Evolutionary conservation across 2,329 filamentous ascomycete species (phyloP).

Genomic region (Nemania sp.): DNA sequence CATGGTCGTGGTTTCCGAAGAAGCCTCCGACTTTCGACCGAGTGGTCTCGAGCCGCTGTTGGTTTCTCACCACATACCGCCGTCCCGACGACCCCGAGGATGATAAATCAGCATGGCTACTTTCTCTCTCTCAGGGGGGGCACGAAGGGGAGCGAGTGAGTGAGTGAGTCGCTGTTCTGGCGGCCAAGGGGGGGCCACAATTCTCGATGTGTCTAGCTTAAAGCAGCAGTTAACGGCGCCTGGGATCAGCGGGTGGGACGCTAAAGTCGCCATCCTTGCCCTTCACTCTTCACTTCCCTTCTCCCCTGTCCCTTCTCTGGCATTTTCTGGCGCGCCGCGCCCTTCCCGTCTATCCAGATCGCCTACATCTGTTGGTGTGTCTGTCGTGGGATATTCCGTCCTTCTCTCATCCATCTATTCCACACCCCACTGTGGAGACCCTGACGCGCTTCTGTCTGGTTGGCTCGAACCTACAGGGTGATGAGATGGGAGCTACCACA

Average conservation of each 20-base stretch:
- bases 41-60: slow-evolving; percentile 12
- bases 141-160: slow-evolving; percentile 15
- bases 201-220: slow-evolving; percentile 42
- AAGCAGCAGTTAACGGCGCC: slow-evolving; percentile 37
- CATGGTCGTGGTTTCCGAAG: slow-evolving; percentile 2
- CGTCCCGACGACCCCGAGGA: slow-evolving; percentile 25
- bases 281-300: slow-evolving; percentile 15
- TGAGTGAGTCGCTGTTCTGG: slow-evolving; percentile 5
- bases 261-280: slow-evolving; percentile 31
- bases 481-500: slow-evolving; percentile 28
- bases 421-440: slow-evolving; percentile 23
- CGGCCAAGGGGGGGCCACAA: slow-evolving; percentile 35
- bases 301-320: not conserved
- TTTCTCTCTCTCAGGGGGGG: slow-evolving; percentile 22
- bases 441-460: slow-evolving; percentile 5
- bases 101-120: slow-evolving; percentile 20
- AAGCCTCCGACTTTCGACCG: slow-evolving; percentile 8
- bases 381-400: slow-evolving; percentile 37
- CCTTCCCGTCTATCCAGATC: slow-evolving; percentile 22
- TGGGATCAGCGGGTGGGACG: slow-evolving; percentile 31
- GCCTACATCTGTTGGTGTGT: slow-evolving; percentile 19
- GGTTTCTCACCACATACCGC: slow-evolving; percentile 2
- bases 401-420: slow-evolving; percentile 8
- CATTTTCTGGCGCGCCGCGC: not conserved
- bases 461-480: slow-evolving; percentile 20